A percentile compares a stretch with the other conserved stretches of the same genome.
Conservation (phyloP, 805 yeast species). For the Lipomyces anomalus region DNA sequence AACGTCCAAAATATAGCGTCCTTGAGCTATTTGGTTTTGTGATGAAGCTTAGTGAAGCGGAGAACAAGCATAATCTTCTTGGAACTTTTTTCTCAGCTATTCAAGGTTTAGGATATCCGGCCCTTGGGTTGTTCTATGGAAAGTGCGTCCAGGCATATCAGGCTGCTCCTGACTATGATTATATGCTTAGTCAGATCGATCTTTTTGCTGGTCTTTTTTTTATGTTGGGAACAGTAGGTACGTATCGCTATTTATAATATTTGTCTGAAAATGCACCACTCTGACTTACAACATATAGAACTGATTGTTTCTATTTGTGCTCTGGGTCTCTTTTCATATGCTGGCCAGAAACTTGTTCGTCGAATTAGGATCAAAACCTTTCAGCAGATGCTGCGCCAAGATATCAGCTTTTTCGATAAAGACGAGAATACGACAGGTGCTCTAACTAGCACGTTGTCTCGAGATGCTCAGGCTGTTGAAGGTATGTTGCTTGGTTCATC, state of each 20-base stretch:
- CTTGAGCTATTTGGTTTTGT: constrained; percentile 17
- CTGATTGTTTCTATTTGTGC: constrained; percentile 14
- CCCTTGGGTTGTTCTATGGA: constrained; percentile 24
- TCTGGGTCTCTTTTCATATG: constrained; percentile 19
- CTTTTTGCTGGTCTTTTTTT: constrained; percentile 23
- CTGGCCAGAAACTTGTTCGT: constrained; percentile 26
- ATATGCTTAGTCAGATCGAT: constrained; percentile 17
- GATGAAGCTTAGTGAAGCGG: constrained; percentile 9
- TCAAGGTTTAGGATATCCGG: constrained; percentile 20
- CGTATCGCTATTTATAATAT: too few relatives aligned
- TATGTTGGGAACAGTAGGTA: constrained; percentile 18
- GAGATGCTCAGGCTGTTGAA: constrained; percentile 30
- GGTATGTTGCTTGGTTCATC: constrained; percentile 20
- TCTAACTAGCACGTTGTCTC: constrained; percentile 27
- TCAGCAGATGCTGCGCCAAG: constrained; percentile 29
- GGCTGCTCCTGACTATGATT: constrained; percentile 16
- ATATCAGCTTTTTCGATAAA: constrained; percentile 29
- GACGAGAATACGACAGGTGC: constrained; percentile 30
- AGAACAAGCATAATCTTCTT: constrained; percentile 12
- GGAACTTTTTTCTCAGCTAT: constrained; percentile 19
- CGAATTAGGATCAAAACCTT: constrained; percentile 27
- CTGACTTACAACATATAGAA: too few relatives aligned
- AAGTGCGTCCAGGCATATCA: constrained; percentile 22
- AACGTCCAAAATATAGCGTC: constrained; percentile 5
- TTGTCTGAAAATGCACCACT: too few relatives aligned